Evolutionary conservation across 2,329 filamentous ascomycete species (phyloP).

Genomic region (Neurospora sp.): DNA sequence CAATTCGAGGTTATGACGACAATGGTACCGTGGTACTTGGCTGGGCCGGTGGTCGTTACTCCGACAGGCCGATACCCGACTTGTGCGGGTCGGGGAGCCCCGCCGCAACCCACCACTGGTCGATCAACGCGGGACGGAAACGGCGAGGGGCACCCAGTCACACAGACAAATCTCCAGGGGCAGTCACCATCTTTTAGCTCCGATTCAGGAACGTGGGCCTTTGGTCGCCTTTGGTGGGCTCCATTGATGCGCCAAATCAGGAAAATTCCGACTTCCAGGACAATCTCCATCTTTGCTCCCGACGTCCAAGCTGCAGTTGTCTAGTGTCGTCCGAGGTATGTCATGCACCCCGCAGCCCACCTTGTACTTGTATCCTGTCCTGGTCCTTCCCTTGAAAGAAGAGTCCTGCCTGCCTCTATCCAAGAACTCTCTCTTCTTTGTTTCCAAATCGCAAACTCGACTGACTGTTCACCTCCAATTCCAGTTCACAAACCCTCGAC

Average conservation of each 20-base stretch:
- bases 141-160: constrained; percentile 18
- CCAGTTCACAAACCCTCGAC: neutral
- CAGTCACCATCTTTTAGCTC: constrained; percentile 13
- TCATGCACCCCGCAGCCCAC: neutral
- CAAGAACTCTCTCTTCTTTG: neutral
- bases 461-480: neutral
- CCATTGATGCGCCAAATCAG: neutral
- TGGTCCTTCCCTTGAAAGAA: neutral
- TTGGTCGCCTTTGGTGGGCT: neutral
- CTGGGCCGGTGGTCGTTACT: neutral
- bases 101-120: neutral
- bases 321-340: neutral
- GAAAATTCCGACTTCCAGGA: neutral
- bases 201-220: constrained; percentile 32
- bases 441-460: neutral
- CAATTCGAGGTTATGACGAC: neutral
- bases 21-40: neutral
- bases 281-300: neutral
- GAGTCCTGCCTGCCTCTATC: neutral
- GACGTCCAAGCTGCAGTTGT: neutral
- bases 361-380: neutral
- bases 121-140: neutral
- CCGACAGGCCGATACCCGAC: neutral
- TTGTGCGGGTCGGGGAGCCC: neutral
- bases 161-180: neutral